Conservation (phyloP, 306 rosid species). For the Hippophae rhamnoides region DNA sequence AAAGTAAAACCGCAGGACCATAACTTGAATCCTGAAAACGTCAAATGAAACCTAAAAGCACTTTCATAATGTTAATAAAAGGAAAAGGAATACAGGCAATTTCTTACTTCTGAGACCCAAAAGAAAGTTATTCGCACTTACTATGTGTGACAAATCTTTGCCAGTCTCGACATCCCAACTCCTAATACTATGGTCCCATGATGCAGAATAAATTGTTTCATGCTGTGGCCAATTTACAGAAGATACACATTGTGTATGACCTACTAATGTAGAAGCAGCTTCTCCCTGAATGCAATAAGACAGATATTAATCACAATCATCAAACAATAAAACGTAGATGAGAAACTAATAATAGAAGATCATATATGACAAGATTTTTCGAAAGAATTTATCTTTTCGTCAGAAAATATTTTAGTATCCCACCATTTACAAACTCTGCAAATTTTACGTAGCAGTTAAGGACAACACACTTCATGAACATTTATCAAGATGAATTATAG, state of each 20-base stretch:
- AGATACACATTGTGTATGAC: conserved; percentile 88
- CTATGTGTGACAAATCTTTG: conserved; percentile 45
- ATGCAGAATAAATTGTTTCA: conserved; percentile 71
- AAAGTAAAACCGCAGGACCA: neutral
- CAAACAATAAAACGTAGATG: neutral
- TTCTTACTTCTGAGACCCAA: neutral
- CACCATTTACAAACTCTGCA: no score
- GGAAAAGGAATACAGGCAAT: no score
- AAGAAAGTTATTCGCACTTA: conserved; percentile 30
- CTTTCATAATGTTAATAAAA: no score
- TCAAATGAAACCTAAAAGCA: no score
- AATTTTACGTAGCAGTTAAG: no score
- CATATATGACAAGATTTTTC: neutral
- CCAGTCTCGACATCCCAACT: conserved; percentile 83
- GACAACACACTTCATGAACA: no score
- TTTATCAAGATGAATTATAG: neutral
- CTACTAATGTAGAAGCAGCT: conserved; percentile 64
- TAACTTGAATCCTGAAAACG: no score
- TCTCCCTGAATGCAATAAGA: conserved; percentile 44
- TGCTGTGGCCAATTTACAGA: conserved; percentile 70
- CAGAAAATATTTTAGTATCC: no score
- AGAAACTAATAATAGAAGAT: neutral
- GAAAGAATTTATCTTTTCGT: no score
- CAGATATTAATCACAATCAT: neutral
- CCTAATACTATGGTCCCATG: conserved; percentile 87